Evolutionary conservation across 1,139 yeast species (phyloP), one percentile per base, ranked within the genome.

Genomic region (Groenewaldozyma auringiensis): DNA sequence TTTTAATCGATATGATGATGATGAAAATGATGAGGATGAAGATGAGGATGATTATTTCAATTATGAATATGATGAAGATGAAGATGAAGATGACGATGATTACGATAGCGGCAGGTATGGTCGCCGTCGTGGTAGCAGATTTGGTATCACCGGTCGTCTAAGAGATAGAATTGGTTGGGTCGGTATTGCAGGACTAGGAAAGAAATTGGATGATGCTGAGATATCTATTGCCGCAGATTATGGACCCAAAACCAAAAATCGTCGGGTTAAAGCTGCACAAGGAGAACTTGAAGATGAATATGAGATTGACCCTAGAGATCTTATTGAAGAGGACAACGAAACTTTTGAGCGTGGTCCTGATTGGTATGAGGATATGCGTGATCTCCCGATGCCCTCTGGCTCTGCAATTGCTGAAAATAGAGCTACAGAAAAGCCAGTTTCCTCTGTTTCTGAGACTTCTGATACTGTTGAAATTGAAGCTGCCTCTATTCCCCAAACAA

Each of bases 1-100:
- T 40, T n/a, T 2, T 18, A 18, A 34, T 21, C 41, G 17, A 29
- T 27, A 42, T 22, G 48, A 42, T 36, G n/a, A 29, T 16, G 37
- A 21, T 13, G 41, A 33, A 18, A 32, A 34, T 25, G 44, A 41
- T 3, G 44, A 43, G 6, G 43, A 42, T 20, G 41, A 22, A 31
- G 37, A 31, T n/a, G 42, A 40, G 36, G 43, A 32, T 8, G n/a
- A n/a, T n/a, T 21, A 27, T 21, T 16, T 25, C 4, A 37, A 17
- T n/a, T 17, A 21, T 21, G 39, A 16, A 8, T 11, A 36, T 11
- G 40, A 36, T 3, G 41, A 47, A 3, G 47, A 41, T 3, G 41
- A 40, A 8, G 40, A 17, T 21, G 53, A 51, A 3, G 48, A 37
- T 11, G 50, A 46, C 18, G 45, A 34, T 6, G 44, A 44, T 17